Evolutionary conservation across 768 basidiomycete species (phyloP).

Genomic region (Coprinopsis sp.): DNA sequence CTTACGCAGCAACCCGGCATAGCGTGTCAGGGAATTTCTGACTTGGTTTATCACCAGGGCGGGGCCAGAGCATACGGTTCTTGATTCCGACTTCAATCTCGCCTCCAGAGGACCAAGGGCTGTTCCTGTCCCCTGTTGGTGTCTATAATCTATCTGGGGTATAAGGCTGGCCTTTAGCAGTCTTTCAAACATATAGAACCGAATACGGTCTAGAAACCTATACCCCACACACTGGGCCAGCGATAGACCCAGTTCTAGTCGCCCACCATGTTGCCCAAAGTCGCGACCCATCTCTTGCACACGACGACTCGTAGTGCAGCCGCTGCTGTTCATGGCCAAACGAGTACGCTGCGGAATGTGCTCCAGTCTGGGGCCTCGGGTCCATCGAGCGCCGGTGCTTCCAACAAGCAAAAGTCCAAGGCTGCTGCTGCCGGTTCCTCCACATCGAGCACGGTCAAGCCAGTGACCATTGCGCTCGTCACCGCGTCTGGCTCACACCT

Average conservation of each 20-base stretch:
- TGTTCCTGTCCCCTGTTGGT: no score
- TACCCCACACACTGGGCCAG: background rate
- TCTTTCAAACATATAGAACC: no score
- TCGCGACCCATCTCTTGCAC: constrained; percentile 73
- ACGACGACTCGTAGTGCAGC: constrained; percentile 74
- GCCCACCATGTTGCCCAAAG: constrained; percentile 69
- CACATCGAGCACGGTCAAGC: background rate
- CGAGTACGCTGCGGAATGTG: constrained; percentile 69
- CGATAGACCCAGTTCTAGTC: background rate
- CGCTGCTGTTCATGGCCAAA: constrained; percentile 70
- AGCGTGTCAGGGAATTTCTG: no score
- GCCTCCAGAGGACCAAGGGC: no score
- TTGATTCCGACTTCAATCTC: no score
- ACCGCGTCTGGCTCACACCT: background rate
- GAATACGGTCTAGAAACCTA: no score
- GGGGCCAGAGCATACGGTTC: no score
- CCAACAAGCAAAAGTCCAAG: constrained; percentile 17
- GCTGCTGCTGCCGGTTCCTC: background rate
- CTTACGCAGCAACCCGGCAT: no score
- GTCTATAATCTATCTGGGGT: no score
- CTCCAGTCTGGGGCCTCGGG: constrained; percentile 53
- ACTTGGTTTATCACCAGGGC: no score
- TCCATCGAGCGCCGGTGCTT: constrained; percentile 24
- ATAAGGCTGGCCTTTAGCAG: no score
- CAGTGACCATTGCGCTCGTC: constrained; percentile 1